Base-by-base conservation (phyloP, 176 grass and related monocot genomes). In the Guadua angustifolia region DNA sequence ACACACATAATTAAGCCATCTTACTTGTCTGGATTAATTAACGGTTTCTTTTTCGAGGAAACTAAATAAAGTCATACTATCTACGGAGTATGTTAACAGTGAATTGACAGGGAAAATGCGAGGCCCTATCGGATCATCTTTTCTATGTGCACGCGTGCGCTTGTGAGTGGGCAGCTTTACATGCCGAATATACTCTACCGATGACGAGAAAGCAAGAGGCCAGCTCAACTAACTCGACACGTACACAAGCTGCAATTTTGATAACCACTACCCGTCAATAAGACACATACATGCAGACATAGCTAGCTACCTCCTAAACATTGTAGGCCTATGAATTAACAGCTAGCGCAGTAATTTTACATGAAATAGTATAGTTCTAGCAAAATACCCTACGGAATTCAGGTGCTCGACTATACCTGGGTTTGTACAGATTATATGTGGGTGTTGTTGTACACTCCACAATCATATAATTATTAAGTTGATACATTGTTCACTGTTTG, bases 161-260 rank as follows among this genome's bases (percentile, higher is more conserved):
- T 73, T 24, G 58, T 12, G 35, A 10, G 39, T 39, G 78, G 40
- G 49, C 56, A 10, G 9, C 78, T 87, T 87, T 82, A 74, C 61
- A 81, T 62, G 9, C 66, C 18, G 69, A 59, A 81, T 26, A 75
- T 38, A 25, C 46, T n/a, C 45, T 19, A 45, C 13, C 9, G 36
- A 24, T 35, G 47, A 70, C 32, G 35, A 47, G 38, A n/a, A 50
- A 45, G 6, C 0, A 73, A 12, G 7, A 47, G 11, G 11, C 8
- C 40, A 43, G 8, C 43, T 11, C 43, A 45, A 11, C 43, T 3
- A 44, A 44, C 9, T 45, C 43, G 43, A 45, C 10, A 45, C 43
- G 10, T 45, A 45, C 43, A 45, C 10, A 45, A 4, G 10, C 44
- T 45, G 2, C 44, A 45, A 12, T 45, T 45, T 45, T 45, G 44